phyloP scores from a whole-genome alignment of 768 basidiomycete genomes.

The Mycena indigotica region DNA sequence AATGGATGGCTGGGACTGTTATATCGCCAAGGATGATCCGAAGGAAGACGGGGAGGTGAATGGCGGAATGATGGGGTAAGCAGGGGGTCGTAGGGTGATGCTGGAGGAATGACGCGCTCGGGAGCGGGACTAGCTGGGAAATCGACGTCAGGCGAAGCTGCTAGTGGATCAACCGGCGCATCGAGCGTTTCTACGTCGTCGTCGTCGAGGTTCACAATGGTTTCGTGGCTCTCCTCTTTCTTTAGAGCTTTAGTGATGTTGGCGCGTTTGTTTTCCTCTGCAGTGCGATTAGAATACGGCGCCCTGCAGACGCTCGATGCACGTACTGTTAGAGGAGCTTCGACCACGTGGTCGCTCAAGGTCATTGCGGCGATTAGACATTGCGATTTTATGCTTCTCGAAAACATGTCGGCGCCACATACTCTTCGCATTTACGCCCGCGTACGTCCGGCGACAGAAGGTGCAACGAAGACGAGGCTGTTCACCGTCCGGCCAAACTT shows the following conservation, averaged over 20 bases:
- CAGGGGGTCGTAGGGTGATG: slow-evolving; percentile 77
- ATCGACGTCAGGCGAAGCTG: slow-evolving; percentile 37
- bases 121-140: slow-evolving; percentile 38
- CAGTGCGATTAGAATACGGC: slow-evolving; percentile 19
- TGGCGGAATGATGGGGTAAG: slow-evolving; percentile 78
- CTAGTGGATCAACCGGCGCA: slow-evolving; percentile 28
- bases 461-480: slow-evolving; percentile 81
- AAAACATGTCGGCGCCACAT: slow-evolving; percentile 91
- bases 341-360: slow-evolving; percentile 66
- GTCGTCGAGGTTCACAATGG: slow-evolving; percentile 17
- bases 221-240: slow-evolving; percentile 14
- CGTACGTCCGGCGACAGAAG: slow-evolving; percentile 81
- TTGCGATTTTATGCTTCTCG: slow-evolving; percentile 88
- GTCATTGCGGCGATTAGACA: slow-evolving; percentile 81
- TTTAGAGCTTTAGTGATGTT: slow-evolving; percentile 13
- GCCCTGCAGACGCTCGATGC: neutral
- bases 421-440: slow-evolving; percentile 86
- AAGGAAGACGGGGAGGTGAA: slow-evolving; percentile 72
- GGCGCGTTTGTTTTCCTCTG: slow-evolving; percentile 57
- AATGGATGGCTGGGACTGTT: slow-evolving; percentile 79
- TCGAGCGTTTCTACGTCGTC: too few relatives aligned
- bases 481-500: slow-evolving; percentile 80
- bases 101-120: slow-evolving; percentile 44
- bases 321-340: slow-evolving; percentile 66
- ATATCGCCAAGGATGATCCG: slow-evolving; percentile 82